These are phyloP conservation scores for Iris pallida DNA, from an alignment of 116 monocot genomes.

Conservation along the genomic window DNA sequence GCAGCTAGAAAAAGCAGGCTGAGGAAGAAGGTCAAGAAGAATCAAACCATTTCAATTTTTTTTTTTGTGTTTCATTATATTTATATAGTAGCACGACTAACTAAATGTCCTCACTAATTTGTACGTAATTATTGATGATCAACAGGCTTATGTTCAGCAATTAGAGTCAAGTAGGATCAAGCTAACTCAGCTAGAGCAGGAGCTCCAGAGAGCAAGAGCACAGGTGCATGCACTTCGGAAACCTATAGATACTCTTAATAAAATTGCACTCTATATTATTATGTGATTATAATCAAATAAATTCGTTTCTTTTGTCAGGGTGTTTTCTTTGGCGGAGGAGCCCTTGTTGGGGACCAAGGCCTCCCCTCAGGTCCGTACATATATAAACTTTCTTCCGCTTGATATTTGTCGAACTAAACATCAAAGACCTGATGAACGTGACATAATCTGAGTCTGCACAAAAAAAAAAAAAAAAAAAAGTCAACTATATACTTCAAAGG, in stretches of 20 bases:
- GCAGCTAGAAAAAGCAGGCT: constrained; percentile 92
- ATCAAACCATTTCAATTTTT: background rate
- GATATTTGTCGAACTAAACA: no score
- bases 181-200: constrained; percentile 81
- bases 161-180: constrained; percentile 81
- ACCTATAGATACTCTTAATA: background rate
- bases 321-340: constrained; percentile 40
- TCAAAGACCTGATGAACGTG: no score
- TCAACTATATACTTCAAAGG: no score
- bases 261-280: background rate
- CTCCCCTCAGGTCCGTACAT: constrained; percentile 16
- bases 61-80: background rate
- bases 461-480: no score
- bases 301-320: constrained; percentile 36
- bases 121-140: background rate
- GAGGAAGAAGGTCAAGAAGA: constrained; percentile 68
- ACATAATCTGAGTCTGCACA: no score
- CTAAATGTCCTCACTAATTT: background rate
- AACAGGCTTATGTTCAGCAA: constrained; percentile 91
- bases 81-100: background rate
- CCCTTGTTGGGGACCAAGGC: constrained; percentile 48
- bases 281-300: background rate
- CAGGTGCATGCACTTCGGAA: constrained; percentile 36
- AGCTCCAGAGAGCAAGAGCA: constrained; percentile 76
- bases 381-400: no score